A percentile compares a stretch with the other conserved stretches of the same genome.
phyloP scores from a whole-genome alignment of 768 basidiomycete genomes.

The Kwoniella sp. region DNA sequence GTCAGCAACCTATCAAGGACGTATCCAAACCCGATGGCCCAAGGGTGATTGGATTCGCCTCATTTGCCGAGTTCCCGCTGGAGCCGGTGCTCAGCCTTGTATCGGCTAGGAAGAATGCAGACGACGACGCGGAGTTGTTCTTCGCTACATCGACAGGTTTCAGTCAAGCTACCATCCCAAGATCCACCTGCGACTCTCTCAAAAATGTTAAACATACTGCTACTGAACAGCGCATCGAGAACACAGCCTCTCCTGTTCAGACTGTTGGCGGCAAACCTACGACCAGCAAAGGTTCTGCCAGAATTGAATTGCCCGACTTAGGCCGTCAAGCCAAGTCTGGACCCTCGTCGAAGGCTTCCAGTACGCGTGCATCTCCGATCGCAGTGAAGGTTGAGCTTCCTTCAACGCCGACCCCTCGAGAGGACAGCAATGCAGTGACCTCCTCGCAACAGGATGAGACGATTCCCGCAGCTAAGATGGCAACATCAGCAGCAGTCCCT shows the following conservation, averaged over 20 bases:
- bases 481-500: too few relatives aligned
- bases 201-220: not conserved
- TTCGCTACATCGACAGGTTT: constrained; percentile 27
- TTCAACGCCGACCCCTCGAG: constrained; percentile 1
- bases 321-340: constrained; percentile 1
- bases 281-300: too few relatives aligned
- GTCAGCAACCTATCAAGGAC: constrained; percentile 26
- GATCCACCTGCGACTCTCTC: constrained; percentile 1
- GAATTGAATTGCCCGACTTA: constrained; percentile 7
- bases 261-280: too few relatives aligned
- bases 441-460: not conserved
- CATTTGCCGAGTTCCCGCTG: constrained; percentile 26
- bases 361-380: constrained; percentile 10
- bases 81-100: constrained; percentile 23
- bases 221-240: not conserved
- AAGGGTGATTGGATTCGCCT: constrained; percentile 17
- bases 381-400: constrained; percentile 21
- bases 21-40: constrained; percentile 5
- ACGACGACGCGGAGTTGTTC: constrained; percentile 28
- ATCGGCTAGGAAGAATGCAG: not conserved
- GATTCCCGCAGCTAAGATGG: too few relatives aligned
- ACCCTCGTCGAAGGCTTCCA: constrained; percentile 2
- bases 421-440: not conserved
- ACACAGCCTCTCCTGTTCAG: not conserved
- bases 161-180: constrained; percentile 19